phyloP scores from a whole-genome alignment of 2,329 filamentous ascomycete genomes.

The Xylogone sp. region DNA sequence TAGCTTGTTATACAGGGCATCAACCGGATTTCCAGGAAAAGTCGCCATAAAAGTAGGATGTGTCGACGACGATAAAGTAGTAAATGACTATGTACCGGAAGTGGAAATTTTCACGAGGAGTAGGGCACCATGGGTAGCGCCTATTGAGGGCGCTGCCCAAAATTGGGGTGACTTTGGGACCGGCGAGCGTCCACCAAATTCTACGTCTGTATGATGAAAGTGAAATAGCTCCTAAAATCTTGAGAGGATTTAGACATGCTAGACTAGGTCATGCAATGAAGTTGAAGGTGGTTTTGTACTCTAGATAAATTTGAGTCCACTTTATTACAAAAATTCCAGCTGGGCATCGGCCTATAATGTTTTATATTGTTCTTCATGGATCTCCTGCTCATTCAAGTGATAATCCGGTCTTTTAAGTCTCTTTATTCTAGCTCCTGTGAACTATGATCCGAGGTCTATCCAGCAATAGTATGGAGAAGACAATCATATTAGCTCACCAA shows the following conservation, averaged over 20 bases:
- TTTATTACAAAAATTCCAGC: neutral
- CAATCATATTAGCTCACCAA: too few relatives aligned
- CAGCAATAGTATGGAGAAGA: too few relatives aligned
- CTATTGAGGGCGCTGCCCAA: constrained; percentile 16
- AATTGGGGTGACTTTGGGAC: constrained; percentile 12
- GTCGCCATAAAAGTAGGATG: constrained; percentile 19
- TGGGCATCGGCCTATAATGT: constrained; percentile 6
- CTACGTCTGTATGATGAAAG: too few relatives aligned
- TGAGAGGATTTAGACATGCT: too few relatives aligned
- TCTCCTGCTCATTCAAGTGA: too few relatives aligned
- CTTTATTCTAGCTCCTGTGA: too few relatives aligned
- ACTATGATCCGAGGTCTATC: too few relatives aligned
- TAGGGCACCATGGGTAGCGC: constrained; percentile 14
- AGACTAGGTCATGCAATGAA: too few relatives aligned
- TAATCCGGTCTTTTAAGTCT: too few relatives aligned
- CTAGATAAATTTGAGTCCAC: too few relatives aligned
- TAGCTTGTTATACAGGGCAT: constrained; percentile 11
- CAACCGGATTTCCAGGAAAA: constrained; percentile 10
- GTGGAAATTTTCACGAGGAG: constrained; percentile 20
- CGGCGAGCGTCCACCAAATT: neutral
- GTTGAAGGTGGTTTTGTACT: too few relatives aligned
- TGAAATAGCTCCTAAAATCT: too few relatives aligned
- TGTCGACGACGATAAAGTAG: neutral
- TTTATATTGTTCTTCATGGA: constrained; percentile 7
- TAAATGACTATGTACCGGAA: constrained; percentile 11